Evolutionary conservation across 2,329 filamentous ascomycete species (phyloP).

Genomic region (Kalmusia sp.): DNA sequence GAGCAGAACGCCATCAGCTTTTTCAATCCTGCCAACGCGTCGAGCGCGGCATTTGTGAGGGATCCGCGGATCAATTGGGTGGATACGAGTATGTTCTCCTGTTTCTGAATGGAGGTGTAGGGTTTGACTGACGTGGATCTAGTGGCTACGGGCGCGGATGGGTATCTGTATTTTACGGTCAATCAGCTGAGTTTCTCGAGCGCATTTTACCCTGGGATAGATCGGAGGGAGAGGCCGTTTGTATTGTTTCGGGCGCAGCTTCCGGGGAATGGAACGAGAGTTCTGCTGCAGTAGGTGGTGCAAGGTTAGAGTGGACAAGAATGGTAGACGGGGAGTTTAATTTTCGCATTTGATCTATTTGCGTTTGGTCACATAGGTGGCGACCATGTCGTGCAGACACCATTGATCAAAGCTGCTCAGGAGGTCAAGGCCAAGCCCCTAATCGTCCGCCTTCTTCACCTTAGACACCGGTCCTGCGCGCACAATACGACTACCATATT

Average conservation of each 20-base stretch:
- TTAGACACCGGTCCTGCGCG: no score
- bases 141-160: slow-evolving; percentile 52
- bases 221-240: slow-evolving; percentile 53
- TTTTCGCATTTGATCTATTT: no score
- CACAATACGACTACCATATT: no score
- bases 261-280: slow-evolving; percentile 52
- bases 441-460: no score
- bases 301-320: no score
- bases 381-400: no score
- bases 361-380: no score
- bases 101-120: neutral
- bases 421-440: no score
- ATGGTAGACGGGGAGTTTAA: no score
- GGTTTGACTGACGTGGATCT: neutral
- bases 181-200: slow-evolving; percentile 56
- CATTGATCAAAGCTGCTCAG: no score
- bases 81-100: slow-evolving; percentile 10
- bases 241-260: slow-evolving; percentile 51
- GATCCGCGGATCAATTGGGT: slow-evolving; percentile 16
- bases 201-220: slow-evolving; percentile 50
- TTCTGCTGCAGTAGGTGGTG: slow-evolving; percentile 29
- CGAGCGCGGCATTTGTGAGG: slow-evolving; percentile 41
- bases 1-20: slow-evolving; percentile 52
- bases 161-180: slow-evolving; percentile 61
- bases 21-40: slow-evolving; percentile 56